phyloP scores from a whole-genome alignment of 2,329 filamentous ascomycete species.

The Fusarium brevicatenulatum region DNA sequence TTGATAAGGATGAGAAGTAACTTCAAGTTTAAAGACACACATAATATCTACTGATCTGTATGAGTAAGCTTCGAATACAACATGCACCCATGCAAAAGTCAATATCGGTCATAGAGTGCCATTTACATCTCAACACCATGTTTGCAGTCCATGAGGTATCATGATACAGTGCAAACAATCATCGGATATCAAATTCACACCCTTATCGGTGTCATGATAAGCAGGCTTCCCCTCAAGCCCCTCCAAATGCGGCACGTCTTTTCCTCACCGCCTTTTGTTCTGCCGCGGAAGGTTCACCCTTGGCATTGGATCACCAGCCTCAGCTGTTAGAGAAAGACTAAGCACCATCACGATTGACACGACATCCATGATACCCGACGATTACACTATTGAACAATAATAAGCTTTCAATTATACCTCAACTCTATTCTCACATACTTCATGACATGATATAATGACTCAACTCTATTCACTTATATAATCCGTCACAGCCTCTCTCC shows the following conservation, averaged over 20 bases:
- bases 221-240: neutral
- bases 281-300: conserved; percentile 19
- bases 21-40: too few species aligned
- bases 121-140: neutral
- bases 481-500: neutral
- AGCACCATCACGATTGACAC: conserved; percentile 28
- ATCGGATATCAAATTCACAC: conserved; percentile 8
- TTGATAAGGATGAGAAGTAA: too few species aligned
- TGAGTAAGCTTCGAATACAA: too few species aligned
- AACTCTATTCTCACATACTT: neutral
- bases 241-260: neutral
- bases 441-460: conserved; percentile 27
- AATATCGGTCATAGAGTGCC: too few species aligned
- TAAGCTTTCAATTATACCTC: conserved; percentile 15
- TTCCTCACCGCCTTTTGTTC: conserved; percentile 40
- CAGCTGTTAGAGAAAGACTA: conserved; percentile 11
- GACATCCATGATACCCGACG: conserved; percentile 32
- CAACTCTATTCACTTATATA: neutral
- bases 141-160: neutral
- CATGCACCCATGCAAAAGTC: too few species aligned
- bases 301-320: conserved; percentile 26
- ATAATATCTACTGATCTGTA: too few species aligned
- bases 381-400: conserved; percentile 9
- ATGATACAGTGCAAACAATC: conserved; percentile 4
- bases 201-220: conserved; percentile 16